Evolutionary conservation across 1,139 yeast genomes (phyloP).

Genomic region (Pichia sp.): DNA sequence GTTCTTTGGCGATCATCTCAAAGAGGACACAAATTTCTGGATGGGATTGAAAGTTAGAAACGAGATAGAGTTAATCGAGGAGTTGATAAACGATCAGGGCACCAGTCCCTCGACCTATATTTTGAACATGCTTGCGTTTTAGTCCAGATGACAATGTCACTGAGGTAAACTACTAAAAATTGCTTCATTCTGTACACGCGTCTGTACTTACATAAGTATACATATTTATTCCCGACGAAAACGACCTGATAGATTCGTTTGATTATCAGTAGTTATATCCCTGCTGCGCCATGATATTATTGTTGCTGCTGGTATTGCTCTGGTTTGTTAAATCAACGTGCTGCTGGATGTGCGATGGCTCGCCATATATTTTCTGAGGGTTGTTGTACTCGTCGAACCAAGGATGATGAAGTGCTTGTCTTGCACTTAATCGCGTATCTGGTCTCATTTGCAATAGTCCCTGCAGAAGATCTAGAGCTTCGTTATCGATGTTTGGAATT

Average conservation of each 20-base stretch:
- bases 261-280: conserved; percentile 10
- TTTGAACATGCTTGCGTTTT: conserved; percentile 9
- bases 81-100: conserved; percentile 5
- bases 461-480: conserved; percentile 74
- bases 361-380: conserved; percentile 22
- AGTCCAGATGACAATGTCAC: neutral
- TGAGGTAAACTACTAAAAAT: neutral
- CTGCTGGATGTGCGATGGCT: conserved; percentile 16
- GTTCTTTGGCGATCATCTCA: conserved; percentile 11
- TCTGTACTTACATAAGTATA: neutral
- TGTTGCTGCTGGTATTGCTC: conserved; percentile 18
- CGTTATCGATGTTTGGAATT: conserved; percentile 72
- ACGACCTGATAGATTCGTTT: neutral
- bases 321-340: conserved; percentile 4
- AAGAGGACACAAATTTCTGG: conserved; percentile 15
- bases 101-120: conserved; percentile 13
- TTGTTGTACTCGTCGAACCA: conserved; percentile 81
- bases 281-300: conserved; percentile 17
- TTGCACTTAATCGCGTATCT: conserved; percentile 82
- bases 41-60: conserved; percentile 5
- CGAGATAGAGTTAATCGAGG: conserved; percentile 14
- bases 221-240: neutral
- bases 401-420: conserved; percentile 90
- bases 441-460: conserved; percentile 87
- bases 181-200: neutral